Base-by-base conservation (phyloP, 2,329 filamentous ascomycete species). In the Penicillium sp. region DNA sequence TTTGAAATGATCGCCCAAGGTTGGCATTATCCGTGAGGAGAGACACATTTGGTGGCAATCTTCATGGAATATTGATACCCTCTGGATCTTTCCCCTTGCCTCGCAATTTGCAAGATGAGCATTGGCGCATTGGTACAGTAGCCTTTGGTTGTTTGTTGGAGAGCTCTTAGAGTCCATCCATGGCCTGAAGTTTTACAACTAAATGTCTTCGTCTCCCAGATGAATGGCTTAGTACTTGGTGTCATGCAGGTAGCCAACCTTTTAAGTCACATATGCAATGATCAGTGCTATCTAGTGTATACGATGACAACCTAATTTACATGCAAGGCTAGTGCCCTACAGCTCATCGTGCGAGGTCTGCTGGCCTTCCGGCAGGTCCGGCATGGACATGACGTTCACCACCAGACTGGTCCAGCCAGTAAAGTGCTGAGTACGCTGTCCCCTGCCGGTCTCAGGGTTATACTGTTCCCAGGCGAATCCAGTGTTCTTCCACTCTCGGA, bases 391-490 rank as follows among this genome's bases (percentile, higher is more conserved):
- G 66, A 99, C 91, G 82, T 96, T 97, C 47, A 98, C 93, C 50
- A 98, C 91, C 77, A 98, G 81, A 74, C 92, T 96, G n/a, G 95
- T 99, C 95, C 95, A 99, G 52, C 95, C 95, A 0, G 95, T 97
- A 74, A 99, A 99, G 77, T 98, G 94, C 81, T 97, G 92, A 5
- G 93, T 98, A 43, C 95, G 85, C 81, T 98, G 94, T n/a, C 95
- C 95, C 54, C 85, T 85, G 47, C 95, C 95, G 3, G 91, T 96
- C 69, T 96, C 92, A 0, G 93, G 92, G 74, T 96, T 91, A 76
- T 98, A 99, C 79, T 99, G 95, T 78, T 99, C 95, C 94, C 94
- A 99, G 0, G 94, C 95, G 73, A 98, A 98, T 18, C 94, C 94
- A 0, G 95, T 98, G 71, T 91, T 86, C 72, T 88, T 82, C 94